phyloP scores from a whole-genome alignment of 345 rosid species.

The Salix udensis region DNA sequence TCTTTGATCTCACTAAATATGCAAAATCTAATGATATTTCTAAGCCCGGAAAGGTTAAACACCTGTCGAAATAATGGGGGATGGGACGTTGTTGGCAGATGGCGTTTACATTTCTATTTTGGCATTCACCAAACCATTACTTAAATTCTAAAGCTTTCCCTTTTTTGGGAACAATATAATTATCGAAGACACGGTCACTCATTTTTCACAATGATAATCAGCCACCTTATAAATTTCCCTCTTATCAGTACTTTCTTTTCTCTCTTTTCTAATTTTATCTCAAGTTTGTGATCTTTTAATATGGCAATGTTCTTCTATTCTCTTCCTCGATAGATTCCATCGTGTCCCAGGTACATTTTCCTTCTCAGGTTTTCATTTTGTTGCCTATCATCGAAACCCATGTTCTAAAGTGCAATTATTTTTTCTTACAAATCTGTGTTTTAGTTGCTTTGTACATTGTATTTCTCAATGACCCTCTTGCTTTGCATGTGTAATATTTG shows the following conservation, averaged over 20 bases:
- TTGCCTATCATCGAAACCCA: background rate
- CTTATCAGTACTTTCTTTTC: background rate
- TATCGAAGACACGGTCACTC: slow-evolving; percentile 25
- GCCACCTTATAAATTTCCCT: background rate
- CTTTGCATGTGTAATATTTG: background rate
- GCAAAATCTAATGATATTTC: too few relatives aligned
- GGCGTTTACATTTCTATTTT: background rate
- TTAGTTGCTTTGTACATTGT: background rate
- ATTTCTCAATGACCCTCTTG: background rate
- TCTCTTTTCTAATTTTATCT: background rate
- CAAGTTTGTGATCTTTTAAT: background rate
- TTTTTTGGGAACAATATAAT: slow-evolving; percentile 20
- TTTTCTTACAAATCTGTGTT: background rate
- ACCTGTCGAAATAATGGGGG: background rate
- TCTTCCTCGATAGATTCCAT: slow-evolving; percentile 1
- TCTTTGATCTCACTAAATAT: too few relatives aligned
- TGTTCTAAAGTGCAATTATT: background rate
- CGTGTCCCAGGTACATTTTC: slow-evolving; percentile 17
- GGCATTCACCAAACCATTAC: background rate
- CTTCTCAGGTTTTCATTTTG: background rate
- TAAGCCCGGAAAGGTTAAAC: background rate
- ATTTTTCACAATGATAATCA: slow-evolving; percentile 8
- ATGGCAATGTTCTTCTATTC: slow-evolving; percentile 1
- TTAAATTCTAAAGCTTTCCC: background rate
- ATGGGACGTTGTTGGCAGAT: background rate